Evolutionary conservation across 208 protist species (phyloP), one percentile per base, ranked within the genome.

Genomic region (Polymyxa betae): DNA sequence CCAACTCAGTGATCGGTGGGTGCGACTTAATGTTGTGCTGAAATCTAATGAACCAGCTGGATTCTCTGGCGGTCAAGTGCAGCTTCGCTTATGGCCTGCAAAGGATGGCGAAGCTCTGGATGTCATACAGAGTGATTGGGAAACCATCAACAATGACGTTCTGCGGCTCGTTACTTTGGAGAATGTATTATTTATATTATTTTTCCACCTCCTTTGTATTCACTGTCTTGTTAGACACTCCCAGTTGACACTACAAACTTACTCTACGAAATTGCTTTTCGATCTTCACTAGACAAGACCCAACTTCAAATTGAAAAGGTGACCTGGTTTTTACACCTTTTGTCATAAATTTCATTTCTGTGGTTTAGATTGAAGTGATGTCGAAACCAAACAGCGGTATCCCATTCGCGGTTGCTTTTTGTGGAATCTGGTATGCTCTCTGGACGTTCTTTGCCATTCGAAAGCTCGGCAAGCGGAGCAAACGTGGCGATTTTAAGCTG

Each of bases 391-490:
- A 40, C n/a, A 35, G 5, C 12, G n/a, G 72, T 35, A n/a, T 82
- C 35, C 72, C 72, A 20, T 20, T 82, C 12, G n/a, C 72, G 5
- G 72, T 82, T 5, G 5, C 12, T 43, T 43, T 82, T 35, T 82
- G 72, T 43, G 72, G 72, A 20, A 35, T 82, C n/a, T 82, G 72
- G 72, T 82, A 82, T 43, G 72, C 72, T 35, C 35, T 82, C 16
- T 82, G 72, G 72, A 35, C 72, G n/a, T 82, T 5, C 35, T 5
- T 35, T 20, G 5, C 72, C 35, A n/a, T 82, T 16, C 5, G n/a
- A 82, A 82, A 82, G 5, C 72, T 82, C 35, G 72, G 72, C 5
- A 82, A 5, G 16, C 5, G 72, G n/a, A n/a, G 10, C 5, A 5
- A 5, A 16, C 35, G 12, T 20, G 72, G 72, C 5, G 5, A 5